Base-by-base conservation (phyloP, 2,329 filamentous ascomycete species). In the Stagonosporopsis tanaceti region DNA sequence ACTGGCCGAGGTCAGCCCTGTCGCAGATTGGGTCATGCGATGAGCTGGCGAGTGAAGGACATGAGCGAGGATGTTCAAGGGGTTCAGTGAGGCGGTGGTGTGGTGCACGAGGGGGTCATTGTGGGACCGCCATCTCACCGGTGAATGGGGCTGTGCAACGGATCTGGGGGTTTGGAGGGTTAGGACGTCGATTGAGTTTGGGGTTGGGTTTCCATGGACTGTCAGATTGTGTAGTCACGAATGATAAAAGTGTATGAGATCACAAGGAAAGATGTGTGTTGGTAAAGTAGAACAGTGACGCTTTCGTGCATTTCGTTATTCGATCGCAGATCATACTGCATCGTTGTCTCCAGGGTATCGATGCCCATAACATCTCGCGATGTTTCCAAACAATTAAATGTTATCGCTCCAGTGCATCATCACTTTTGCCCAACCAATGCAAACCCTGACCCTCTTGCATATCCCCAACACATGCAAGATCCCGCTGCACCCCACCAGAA, bases 391-490 rank as follows among this genome's bases (percentile, higher is more conserved):
- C 30, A 57, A 45, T 47, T 39, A 46, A 50, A 57, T 45, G 28
- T 45, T 53, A 40, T 53, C 54, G 54, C 50, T 54, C 48, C 54
- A 44, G 50, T 35, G 54, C 50, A 50, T 57, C 54, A 46, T 34
- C 50, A 57, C 37, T 57, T 48, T 52, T 40, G 48, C 48, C 27
- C 45, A 27, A 50, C 45, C 48, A 57, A 57, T 60, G 57, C 53
- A 57, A 56, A 50, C 53, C 57, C 56, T 54, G 40, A 30, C 35
- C 53, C 35, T 30, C 41, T 53, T 53, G 47, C 48, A 44, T 48
- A 25, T 47, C n/a, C 45, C 51, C 48, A 54, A 51, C 39, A 53
- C 47, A 57, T 62, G 59, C 58, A 50, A 47, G 62, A 64, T 62
- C 51, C 60, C 50, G 57, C 61, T 48, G 39, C 44, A 39, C 34